These are phyloP conservation scores for Aspergillus sp. DNA, from an alignment of 2,329 filamentous ascomycete species.

Conservation along the genomic window DNA sequence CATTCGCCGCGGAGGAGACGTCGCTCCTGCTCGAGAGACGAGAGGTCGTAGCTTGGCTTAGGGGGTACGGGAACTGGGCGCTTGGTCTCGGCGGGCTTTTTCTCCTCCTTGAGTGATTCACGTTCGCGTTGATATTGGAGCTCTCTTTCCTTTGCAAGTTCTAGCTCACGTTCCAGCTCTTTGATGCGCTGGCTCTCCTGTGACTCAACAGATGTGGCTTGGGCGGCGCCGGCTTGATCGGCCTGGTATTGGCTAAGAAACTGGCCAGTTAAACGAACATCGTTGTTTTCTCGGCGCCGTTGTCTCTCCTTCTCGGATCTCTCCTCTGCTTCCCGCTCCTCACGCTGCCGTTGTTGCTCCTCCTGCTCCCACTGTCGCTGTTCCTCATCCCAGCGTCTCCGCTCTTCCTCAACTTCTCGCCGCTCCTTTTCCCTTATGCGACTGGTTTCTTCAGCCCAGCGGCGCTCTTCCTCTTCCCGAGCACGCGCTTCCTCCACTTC, in stretches of 20 bases:
- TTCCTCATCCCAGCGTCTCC: conserved; percentile 52
- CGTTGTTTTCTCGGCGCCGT: conserved; percentile 60
- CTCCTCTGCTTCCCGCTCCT: conserved; percentile 72
- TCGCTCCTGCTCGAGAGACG: conserved; percentile 62
- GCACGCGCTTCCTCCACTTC: conserved; percentile 51
- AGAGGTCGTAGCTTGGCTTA: conserved; percentile 53
- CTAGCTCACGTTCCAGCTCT: conserved; percentile 74
- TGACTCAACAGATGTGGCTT: conserved; percentile 44
- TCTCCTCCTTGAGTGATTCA: conserved; percentile 46
- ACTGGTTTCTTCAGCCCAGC: conserved; percentile 49
- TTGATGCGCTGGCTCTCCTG: conserved; percentile 68
- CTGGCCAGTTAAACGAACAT: conserved; percentile 74
- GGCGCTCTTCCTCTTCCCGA: conserved; percentile 46
- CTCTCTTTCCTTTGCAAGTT: conserved; percentile 67
- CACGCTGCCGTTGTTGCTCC: conserved; percentile 68
- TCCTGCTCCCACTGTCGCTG: conserved; percentile 72
- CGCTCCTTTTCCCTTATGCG: conserved; percentile 53
- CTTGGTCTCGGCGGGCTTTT: conserved; percentile 23
- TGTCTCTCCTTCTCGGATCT: conserved; percentile 66
- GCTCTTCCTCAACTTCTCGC: conserved; percentile 47
- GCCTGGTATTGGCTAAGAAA: conserved; percentile 84
- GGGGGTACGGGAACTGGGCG: conserved; percentile 33
- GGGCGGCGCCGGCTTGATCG: conserved; percentile 54
- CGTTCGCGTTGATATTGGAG: conserved; percentile 63
- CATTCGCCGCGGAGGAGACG: conserved; percentile 60